Conservation (phyloP, 179 eudicot species). For the Spergularia azorica region DNA sequence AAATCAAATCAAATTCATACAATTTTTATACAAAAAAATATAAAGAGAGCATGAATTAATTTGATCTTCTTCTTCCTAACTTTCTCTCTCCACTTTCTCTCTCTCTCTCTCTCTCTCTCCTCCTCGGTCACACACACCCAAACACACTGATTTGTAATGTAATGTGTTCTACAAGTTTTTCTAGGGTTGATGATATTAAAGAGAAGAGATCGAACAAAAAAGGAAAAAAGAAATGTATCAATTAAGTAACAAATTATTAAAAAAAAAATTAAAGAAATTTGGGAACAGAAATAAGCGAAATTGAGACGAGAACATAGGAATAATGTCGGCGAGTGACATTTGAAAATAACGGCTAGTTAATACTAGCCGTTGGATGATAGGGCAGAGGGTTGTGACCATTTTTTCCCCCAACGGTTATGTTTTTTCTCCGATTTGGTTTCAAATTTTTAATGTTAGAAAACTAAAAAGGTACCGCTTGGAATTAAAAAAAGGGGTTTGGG, state of each 20-base stretch:
- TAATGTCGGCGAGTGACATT: conserved; percentile 17
- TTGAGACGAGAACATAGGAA: not conserved
- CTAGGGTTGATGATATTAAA: conserved; percentile 18
- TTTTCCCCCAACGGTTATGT: conserved; percentile 10
- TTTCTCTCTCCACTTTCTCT: conserved; percentile 23
- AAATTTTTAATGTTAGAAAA: not conserved
- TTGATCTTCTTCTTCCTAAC: conserved; percentile 8
- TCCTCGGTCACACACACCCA: too few species aligned
- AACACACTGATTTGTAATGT: not conserved
- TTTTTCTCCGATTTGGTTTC: conserved; percentile 1
- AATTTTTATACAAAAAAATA: too few species aligned
- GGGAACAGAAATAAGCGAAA: conserved; percentile 17
- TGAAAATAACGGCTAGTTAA: conserved; percentile 30
- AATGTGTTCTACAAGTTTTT: not conserved
- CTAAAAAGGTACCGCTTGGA: too few species aligned
- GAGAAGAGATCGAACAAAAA: not conserved
- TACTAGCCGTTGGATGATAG: conserved; percentile 7
- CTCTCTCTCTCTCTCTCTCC: conserved; percentile 14
- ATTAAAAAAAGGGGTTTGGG: too few species aligned
- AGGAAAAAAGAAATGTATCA: not conserved
- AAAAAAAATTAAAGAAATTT: conserved; percentile 4
- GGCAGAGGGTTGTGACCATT: not conserved
- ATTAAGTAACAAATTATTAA: not conserved
- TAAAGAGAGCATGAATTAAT: not conserved
- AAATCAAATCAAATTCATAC: too few species aligned